Evolutionary conservation across 768 basidiomycete species (phyloP).

Genomic region (Xanthoconium purpureum): DNA sequence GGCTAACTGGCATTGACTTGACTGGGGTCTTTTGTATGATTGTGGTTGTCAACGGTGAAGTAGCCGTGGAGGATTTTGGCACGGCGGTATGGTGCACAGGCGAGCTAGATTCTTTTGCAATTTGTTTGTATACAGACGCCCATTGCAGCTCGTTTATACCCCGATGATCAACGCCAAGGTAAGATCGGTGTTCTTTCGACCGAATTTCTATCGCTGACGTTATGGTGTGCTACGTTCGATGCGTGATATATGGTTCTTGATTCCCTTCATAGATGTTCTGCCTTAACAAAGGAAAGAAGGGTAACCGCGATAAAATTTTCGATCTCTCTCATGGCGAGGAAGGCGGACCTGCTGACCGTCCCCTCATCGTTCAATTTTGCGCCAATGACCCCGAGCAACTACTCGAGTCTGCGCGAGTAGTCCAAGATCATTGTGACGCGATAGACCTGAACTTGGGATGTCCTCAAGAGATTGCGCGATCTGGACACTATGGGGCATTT

Average conservation of each 20-base stretch:
- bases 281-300: slow-evolving; percentile 31
- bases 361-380: slow-evolving; percentile 91
- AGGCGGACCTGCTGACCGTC: slow-evolving; percentile 71
- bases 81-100: slow-evolving; percentile 78
- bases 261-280: slow-evolving; percentile 54
- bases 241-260: background rate
- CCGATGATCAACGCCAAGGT: slow-evolving; percentile 98
- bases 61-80: slow-evolving; percentile 90
- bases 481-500: slow-evolving; percentile 86
- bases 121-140: background rate
- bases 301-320: slow-evolving; percentile 63
- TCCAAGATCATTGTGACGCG: slow-evolving; percentile 84
- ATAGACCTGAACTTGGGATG: slow-evolving; percentile 94
- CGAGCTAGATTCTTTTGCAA: slow-evolving; percentile 21
- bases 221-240: background rate
- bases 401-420: slow-evolving; percentile 69
- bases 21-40: background rate
- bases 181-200: background rate
- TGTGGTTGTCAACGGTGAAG: slow-evolving; percentile 1
- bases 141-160: slow-evolving; percentile 75
- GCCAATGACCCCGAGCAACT: slow-evolving; percentile 83
- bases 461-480: slow-evolving; percentile 91
- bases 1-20: background rate
- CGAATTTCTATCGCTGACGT: background rate
- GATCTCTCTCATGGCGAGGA: slow-evolving; percentile 75